phyloP scores from a whole-genome alignment of 2,329 filamentous ascomycete species.

The Gnomoniopsis sp. region DNA sequence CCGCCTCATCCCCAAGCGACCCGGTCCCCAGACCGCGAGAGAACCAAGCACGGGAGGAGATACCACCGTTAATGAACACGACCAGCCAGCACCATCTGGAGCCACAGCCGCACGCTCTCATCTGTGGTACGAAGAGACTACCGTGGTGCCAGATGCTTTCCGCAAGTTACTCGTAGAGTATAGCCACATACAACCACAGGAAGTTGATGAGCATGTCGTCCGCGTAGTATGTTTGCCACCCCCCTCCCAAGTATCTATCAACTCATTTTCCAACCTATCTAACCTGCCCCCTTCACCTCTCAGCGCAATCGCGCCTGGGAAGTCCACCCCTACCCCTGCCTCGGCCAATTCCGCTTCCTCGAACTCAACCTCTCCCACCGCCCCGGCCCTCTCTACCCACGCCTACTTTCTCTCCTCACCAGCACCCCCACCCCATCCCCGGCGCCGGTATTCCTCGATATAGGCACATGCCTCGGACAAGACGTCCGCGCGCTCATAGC shows the following conservation, averaged over 20 bases:
- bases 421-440: slow-evolving; percentile 8
- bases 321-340: slow-evolving; percentile 37
- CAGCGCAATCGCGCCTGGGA: slow-evolving; percentile 24
- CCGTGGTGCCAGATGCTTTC: slow-evolving; percentile 7
- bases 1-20: neutral
- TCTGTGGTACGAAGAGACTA: slow-evolving; percentile 10
- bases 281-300: neutral
- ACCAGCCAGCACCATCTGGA: neutral
- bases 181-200: slow-evolving; percentile 1
- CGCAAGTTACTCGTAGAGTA: slow-evolving; percentile 6
- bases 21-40: neutral
- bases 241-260: neutral
- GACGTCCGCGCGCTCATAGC: slow-evolving; percentile 38
- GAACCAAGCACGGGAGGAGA: neutral
- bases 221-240: slow-evolving; percentile 1
- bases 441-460: slow-evolving; percentile 34
- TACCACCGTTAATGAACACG: neutral
- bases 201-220: slow-evolving; percentile 14
- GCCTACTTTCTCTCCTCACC: slow-evolving; percentile 22
- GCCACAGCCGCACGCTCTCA: slow-evolving; percentile 4
- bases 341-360: slow-evolving; percentile 40
- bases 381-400: slow-evolving; percentile 27
- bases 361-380: slow-evolving; percentile 33
- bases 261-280: neutral
- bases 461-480: slow-evolving; percentile 41